These are phyloP conservation scores for Capronia epimyces DNA, from an alignment of 2,329 filamentous ascomycete species.

Conservation along the genomic window DNA sequence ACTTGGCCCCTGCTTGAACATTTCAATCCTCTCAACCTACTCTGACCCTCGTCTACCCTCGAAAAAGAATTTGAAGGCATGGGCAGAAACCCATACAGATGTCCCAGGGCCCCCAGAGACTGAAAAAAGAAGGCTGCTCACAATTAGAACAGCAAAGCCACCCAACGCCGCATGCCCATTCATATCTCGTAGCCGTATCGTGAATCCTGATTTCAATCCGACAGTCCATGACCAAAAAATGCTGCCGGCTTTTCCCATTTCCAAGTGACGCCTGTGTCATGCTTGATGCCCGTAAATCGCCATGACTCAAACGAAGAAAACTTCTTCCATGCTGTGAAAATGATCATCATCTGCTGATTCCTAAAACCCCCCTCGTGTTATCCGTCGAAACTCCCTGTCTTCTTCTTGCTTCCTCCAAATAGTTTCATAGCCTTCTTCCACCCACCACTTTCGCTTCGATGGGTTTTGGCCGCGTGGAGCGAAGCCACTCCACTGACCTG, in stretches of 20 bases:
- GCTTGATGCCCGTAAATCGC: neutral
- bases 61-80: neutral
- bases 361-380: neutral
- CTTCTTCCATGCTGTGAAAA: neutral
- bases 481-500: conserved; percentile 9
- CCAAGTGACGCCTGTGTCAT: conserved; percentile 1
- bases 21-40: neutral
- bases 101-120: neutral
- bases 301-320: neutral
- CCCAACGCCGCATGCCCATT: conserved; percentile 22
- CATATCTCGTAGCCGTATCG: conserved; percentile 25
- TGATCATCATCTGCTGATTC: neutral
- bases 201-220: conserved; percentile 9
- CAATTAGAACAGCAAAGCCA: conserved; percentile 8
- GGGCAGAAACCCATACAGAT: neutral
- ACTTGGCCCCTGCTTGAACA: neutral
- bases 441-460: conserved; percentile 40
- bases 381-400: conserved; percentile 24
- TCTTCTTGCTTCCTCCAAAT: conserved; percentile 29
- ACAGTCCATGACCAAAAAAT: conserved; percentile 3
- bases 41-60: neutral
- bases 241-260: conserved; percentile 16
- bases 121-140: neutral
- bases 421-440: conserved; percentile 51
- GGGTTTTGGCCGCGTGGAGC: conserved; percentile 38